These are phyloP conservation scores for Lepidium sativum DNA, from an alignment of 345 rosid species.

Conservation along the genomic window DNA sequence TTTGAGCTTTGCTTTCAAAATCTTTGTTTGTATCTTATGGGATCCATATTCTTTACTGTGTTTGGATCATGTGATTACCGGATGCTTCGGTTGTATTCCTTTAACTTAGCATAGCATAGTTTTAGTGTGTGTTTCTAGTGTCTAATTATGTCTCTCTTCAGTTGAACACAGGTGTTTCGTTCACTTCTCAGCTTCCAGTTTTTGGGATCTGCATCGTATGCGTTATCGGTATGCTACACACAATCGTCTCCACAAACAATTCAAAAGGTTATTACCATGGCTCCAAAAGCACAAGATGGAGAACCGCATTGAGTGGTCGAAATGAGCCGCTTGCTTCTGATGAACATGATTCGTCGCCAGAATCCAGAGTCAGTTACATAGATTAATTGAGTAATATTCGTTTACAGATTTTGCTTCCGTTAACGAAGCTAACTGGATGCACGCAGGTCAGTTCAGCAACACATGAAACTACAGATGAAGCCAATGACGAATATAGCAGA, in stretches of 20 bases:
- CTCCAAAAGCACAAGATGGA: slow-evolving; percentile 23
- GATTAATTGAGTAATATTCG: not conserved
- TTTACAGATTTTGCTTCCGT: not conserved
- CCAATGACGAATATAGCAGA: slow-evolving; percentile 5
- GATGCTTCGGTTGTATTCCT: too few species aligned
- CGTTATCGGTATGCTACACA: slow-evolving; percentile 3
- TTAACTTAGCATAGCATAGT: not conserved
- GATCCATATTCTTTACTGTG: not conserved
- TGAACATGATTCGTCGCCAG: not conserved
- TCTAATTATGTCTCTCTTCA: slow-evolving; percentile 6
- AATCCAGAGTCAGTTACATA: slow-evolving; percentile 1
- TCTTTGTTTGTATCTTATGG: not conserved
- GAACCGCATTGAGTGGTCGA: slow-evolving; percentile 13
- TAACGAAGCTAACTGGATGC: not conserved
- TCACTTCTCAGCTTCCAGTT: slow-evolving; percentile 16
- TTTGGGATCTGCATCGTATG: slow-evolving; percentile 18
- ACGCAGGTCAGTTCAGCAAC: slow-evolving; percentile 5
- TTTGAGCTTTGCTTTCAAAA: not conserved
- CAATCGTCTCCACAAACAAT: not conserved
- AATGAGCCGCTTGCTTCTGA: slow-evolving; percentile 17
- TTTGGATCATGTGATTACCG: too few species aligned
- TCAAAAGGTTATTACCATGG: not conserved
- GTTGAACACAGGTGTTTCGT: slow-evolving; percentile 19
- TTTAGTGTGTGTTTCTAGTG: not conserved
- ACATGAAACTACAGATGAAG: not conserved